A percentile compares a stretch with the other conserved stretches of the same genome.
Conservation (phyloP, 495 filamentous ascomycete genomes). For the Chaetomidium leptoderma region DNA sequence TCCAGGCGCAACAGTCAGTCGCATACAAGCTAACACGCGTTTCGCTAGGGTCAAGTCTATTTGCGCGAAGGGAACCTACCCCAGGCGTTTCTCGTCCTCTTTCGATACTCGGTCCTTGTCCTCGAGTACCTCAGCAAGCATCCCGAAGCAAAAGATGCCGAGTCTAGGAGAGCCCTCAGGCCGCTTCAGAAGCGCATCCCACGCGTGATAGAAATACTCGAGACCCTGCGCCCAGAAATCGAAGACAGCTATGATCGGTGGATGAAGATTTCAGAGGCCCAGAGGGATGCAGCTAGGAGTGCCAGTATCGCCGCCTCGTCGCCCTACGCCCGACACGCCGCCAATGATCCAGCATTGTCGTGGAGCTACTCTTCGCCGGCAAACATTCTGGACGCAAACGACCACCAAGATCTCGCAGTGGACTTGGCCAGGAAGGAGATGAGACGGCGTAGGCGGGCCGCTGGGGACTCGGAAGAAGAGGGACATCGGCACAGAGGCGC, state of each 20-base stretch:
- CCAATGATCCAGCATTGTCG: conserved; percentile 46
- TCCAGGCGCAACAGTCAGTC: not conserved
- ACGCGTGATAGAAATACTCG: conserved; percentile 50
- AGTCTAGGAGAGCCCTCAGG: conserved; percentile 25
- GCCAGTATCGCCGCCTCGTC: conserved; percentile 14
- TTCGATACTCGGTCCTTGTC: conserved; percentile 72
- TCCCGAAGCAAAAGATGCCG: conserved; percentile 58
- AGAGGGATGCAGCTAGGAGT: conserved; percentile 9
- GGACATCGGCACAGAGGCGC: conserved; percentile 54
- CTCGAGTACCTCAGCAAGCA: conserved; percentile 57
- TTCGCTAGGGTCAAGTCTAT: conserved; percentile 56
- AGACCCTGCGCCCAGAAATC: conserved; percentile 47
- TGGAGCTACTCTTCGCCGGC: conserved; percentile 36
- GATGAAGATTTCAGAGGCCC: conserved; percentile 23
- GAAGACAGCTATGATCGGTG: conserved; percentile 36
- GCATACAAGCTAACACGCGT: not conserved
- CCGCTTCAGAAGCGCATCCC: conserved; percentile 28
- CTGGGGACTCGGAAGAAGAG: conserved; percentile 52
- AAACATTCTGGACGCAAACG: conserved; percentile 57
- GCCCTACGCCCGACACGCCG: conserved; percentile 36
- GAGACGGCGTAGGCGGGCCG: conserved; percentile 57
- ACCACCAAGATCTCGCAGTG: conserved; percentile 73
- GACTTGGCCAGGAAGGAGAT: conserved; percentile 72
- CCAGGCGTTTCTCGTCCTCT: conserved; percentile 80
- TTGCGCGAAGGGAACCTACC: conserved; percentile 78